A percentile compares a stretch with the other conserved stretches of the same genome.
Evolutionary conservation across 2,329 filamentous ascomycete species (phyloP).

Genomic region (Fonsecaea multimorphosa): DNA sequence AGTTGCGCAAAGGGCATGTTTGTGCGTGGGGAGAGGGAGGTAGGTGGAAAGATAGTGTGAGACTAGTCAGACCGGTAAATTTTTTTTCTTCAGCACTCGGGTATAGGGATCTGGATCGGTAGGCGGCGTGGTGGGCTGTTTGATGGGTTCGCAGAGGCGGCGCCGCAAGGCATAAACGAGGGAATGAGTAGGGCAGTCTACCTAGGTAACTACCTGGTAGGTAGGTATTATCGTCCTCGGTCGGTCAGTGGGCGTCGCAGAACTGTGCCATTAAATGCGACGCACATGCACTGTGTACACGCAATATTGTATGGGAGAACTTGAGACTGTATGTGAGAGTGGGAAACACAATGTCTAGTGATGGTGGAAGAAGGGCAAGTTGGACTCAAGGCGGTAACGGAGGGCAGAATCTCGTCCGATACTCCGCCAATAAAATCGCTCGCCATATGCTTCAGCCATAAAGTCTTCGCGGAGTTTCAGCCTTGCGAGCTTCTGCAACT

Average conservation of each 20-base stretch:
- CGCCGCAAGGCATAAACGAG: neutral
- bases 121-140: neutral
- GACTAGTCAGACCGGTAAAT: too few relatives aligned
- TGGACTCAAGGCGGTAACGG: neutral
- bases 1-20: slow-evolving; percentile 72
- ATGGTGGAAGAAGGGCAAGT: neutral
- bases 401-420: slow-evolving; percentile 10
- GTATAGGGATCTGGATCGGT: neutral
- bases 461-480: neutral
- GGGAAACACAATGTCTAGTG: neutral
- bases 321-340: neutral
- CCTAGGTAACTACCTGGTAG: neutral
- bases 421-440: slow-evolving; percentile 16
- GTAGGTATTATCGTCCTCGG: neutral
- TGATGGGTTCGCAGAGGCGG: neutral
- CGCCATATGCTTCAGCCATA: neutral
- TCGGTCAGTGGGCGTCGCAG: neutral
- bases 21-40: neutral
- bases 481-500: neutral
- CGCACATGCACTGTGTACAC: neutral
- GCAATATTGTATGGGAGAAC: neutral
- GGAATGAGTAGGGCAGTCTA: neutral
- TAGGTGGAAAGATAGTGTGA: neutral
- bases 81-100: neutral
- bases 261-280: neutral